These are phyloP conservation scores for Symbiodinium natans DNA, from an alignment of 73 alveolate species.

Conservation along the genomic window DNA sequence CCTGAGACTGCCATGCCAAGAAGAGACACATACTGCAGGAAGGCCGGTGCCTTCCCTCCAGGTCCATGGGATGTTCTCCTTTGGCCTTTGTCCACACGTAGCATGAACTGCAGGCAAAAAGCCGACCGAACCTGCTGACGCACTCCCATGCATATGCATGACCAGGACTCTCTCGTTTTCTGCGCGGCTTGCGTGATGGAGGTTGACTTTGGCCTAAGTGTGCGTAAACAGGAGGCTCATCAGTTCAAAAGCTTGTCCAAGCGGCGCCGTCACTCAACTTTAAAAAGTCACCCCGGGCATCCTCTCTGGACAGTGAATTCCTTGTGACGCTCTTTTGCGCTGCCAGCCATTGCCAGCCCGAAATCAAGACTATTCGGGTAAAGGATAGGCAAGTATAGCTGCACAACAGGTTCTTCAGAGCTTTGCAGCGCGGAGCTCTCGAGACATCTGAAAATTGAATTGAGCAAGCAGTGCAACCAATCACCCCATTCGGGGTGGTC, in stretches of 20 bases:
- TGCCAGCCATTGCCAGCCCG: not conserved
- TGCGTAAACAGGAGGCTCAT: not conserved
- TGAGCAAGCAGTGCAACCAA: not conserved
- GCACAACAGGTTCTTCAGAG: not conserved
- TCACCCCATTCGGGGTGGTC: not conserved
- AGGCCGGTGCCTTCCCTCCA: slow-evolving; percentile 33
- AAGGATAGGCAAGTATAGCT: not conserved
- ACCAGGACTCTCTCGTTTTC: no score
- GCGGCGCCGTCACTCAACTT: not conserved
- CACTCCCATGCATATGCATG: no score
- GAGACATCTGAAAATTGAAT: not conserved
- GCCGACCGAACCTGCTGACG: no score
- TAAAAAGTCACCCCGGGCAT: not conserved
- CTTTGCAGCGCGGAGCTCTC: not conserved
- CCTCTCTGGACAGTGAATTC: not conserved
- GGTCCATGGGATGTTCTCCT: slow-evolving; percentile 69
- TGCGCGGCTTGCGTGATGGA: not conserved
- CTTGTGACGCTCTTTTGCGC: not conserved
- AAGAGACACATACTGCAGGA: no score
- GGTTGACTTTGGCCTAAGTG: not conserved
- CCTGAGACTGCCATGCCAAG: no score
- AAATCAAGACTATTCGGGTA: not conserved
- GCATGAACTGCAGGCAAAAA: no score
- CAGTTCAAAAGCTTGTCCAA: not conserved
- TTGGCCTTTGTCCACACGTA: slow-evolving; percentile 55